These are phyloP conservation scores for Capsicum baccatum DNA, from an alignment of 257 asterid genomes.

Conservation along the genomic window DNA sequence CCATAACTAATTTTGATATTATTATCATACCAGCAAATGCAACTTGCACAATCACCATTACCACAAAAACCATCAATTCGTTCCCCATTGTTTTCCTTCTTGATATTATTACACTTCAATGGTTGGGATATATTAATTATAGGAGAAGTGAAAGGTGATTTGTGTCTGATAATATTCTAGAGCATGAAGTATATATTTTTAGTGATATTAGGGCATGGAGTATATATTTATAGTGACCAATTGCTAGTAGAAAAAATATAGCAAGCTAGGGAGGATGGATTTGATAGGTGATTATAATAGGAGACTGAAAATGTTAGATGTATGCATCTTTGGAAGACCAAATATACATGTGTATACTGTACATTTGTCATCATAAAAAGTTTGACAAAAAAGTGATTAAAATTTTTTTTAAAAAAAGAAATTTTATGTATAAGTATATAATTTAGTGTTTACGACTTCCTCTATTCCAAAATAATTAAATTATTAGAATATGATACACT, in stretches of 20 bases:
- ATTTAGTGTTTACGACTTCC: background rate
- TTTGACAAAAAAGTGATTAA: background rate
- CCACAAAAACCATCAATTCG: conserved; percentile 51
- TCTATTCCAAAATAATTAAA: too few species aligned
- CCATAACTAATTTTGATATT: conserved; percentile 79
- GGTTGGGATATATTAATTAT: background rate
- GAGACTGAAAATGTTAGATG: background rate
- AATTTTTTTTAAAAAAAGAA: too few species aligned
- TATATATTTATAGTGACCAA: background rate
- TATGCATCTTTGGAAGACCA: background rate
- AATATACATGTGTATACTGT: background rate
- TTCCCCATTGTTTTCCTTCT: conserved; percentile 42
- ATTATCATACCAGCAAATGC: conserved; percentile 88
- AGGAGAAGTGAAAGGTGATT: background rate
- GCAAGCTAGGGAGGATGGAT: background rate
- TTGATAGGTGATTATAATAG: background rate
- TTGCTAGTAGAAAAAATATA: background rate
- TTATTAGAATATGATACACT: too few species aligned
- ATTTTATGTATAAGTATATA: background rate
- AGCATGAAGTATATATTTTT: too few species aligned
- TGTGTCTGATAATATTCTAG: background rate
- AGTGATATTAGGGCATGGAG: background rate
- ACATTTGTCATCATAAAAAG: background rate
- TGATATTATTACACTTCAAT: background rate
- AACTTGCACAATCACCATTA: conserved; percentile 72